Evolutionary conservation across 2,329 filamentous ascomycete species (phyloP).

Genomic region (Knufia petricola): DNA sequence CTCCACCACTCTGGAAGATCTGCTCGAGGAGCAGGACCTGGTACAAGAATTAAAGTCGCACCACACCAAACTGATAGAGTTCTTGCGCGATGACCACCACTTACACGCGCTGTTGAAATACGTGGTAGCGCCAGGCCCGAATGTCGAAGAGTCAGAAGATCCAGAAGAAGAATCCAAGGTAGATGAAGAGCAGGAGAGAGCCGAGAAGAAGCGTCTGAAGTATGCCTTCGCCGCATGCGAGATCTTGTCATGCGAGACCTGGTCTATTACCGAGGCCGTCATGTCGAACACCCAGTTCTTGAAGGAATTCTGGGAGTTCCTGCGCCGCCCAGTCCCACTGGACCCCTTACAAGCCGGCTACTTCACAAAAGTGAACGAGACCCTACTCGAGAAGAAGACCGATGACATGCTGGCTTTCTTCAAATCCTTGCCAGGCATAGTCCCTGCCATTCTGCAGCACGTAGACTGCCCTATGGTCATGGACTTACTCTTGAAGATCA

Average conservation of each 20-base stretch:
- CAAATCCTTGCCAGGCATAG: constrained; percentile 69
- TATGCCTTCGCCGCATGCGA: constrained; percentile 92
- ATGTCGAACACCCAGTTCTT: constrained; percentile 74
- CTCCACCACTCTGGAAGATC: constrained; percentile 87
- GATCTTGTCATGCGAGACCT: constrained; percentile 87
- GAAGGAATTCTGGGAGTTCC: constrained; percentile 80
- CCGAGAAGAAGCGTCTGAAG: constrained; percentile 78
- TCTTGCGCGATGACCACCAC: constrained; percentile 76
- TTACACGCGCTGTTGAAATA: constrained; percentile 81
- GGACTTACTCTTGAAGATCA: constrained; percentile 93
- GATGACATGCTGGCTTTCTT: constrained; percentile 91
- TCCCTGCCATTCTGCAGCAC: constrained; percentile 79
- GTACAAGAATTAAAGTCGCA: constrained; percentile 98
- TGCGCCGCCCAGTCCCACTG: constrained; percentile 72
- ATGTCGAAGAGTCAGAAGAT: constrained; percentile 33
- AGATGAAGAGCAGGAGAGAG: constrained; percentile 52
- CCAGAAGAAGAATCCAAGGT: constrained; percentile 32
- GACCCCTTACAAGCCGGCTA: constrained; percentile 93
- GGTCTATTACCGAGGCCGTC: constrained; percentile 89
- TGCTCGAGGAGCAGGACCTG: constrained; percentile 90
- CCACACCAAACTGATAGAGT: constrained; percentile 95
- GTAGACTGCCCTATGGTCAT: constrained; percentile 98
- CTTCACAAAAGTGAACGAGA: constrained; percentile 97
- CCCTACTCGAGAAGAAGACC: constrained; percentile 94
- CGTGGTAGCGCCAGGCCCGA: constrained; percentile 64